Evolutionary conservation across 179 eudicot species (phyloP).

Genomic region (Nepenthes alata): DNA sequence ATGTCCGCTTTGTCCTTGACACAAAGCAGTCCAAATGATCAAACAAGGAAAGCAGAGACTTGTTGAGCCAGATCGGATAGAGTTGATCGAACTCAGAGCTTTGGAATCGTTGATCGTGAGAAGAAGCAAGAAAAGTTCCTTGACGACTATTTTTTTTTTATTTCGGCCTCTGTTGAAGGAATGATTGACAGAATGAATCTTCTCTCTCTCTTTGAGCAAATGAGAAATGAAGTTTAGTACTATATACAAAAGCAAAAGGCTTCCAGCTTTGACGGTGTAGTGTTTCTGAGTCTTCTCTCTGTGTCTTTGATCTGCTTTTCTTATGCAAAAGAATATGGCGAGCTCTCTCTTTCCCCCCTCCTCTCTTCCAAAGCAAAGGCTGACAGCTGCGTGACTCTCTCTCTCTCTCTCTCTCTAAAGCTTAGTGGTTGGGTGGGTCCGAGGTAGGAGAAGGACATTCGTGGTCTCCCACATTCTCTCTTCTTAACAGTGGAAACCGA

Average conservation of each 20-base stretch:
- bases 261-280: constrained; percentile 14
- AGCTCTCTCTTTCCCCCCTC: constrained; percentile 1
- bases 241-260: constrained; percentile 12
- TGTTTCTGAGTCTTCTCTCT: too few relatives aligned
- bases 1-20: constrained; percentile 17
- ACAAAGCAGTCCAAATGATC: constrained; percentile 20
- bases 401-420: background rate
- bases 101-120: background rate
- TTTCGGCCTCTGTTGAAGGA: background rate
- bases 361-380: background rate
- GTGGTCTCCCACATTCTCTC: constrained; percentile 29
- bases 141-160: background rate
- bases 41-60: constrained; percentile 13
- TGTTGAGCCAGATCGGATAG: constrained; percentile 25
- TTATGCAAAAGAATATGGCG: background rate
- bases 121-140: background rate
- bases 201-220: background rate
- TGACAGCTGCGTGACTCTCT: background rate
- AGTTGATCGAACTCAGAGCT: constrained; percentile 1
- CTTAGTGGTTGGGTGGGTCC: constrained; percentile 22
- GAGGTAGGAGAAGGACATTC: constrained; percentile 7
- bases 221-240: background rate
- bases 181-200: background rate
- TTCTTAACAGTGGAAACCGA: constrained; percentile 9
- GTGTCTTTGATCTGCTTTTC: background rate